A percentile compares a stretch with the other conserved stretches of the same genome.
phyloP scores from a whole-genome alignment of 345 rosid species.

The Arabidopsis suecica region DNA sequence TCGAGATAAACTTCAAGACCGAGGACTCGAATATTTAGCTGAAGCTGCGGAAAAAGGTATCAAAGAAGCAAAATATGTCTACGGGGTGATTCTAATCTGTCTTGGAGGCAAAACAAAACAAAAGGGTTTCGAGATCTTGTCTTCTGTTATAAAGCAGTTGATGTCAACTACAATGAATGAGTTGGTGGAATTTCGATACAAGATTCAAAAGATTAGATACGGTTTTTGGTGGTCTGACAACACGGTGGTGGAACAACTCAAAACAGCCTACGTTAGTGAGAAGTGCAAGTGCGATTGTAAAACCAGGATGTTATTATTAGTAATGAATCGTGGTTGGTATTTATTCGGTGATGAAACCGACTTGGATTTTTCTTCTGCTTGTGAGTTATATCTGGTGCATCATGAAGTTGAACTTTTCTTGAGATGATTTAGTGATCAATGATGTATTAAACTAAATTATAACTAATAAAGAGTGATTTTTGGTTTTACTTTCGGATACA shows the following conservation, averaged over 20 bases:
- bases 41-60: constrained; percentile 24
- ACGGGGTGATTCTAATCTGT: constrained; percentile 36
- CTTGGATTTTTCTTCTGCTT: constrained; percentile 20
- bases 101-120: constrained; percentile 28
- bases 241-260: constrained; percentile 14
- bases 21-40: constrained; percentile 9
- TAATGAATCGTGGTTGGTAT: constrained; percentile 6
- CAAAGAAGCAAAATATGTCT: constrained; percentile 30
- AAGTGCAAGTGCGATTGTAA: constrained; percentile 30
- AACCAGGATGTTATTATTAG: constrained; percentile 26
- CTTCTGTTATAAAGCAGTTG: constrained; percentile 15
- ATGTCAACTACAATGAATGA: constrained; percentile 22
- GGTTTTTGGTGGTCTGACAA: neutral
- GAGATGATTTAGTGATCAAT: neutral
- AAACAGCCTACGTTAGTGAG: neutral
- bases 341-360: neutral
- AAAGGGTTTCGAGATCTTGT: constrained; percentile 31
- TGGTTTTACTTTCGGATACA: neutral
- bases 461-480: neutral
- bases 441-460: neutral
- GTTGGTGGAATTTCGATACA: constrained; percentile 3
- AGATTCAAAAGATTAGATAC: neutral
- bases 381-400: constrained; percentile 32
- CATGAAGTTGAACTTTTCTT: constrained; percentile 9
- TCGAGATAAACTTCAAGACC: neutral